Evolutionary conservation across 129 eudicot species (phyloP), one percentile per base, ranked within the genome.

Genomic region (Cynara cardunculus): DNA sequence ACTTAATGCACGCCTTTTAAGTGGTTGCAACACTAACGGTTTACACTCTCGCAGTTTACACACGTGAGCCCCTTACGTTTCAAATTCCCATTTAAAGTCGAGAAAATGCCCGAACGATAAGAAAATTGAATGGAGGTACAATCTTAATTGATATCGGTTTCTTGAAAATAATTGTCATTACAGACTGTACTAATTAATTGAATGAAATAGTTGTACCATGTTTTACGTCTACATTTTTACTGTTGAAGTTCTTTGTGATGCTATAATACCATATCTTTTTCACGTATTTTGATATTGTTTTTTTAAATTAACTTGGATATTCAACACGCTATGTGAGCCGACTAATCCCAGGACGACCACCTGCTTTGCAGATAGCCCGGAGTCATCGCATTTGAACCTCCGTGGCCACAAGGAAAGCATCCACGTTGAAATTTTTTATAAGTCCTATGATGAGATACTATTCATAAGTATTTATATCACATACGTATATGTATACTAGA

Each of bases 21-120:
- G 80, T 81, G 70, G 81, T 75, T 69, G 81, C 49, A 62, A 75
- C 64, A 39, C 72, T 75, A 56, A 80, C 64, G 44, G 86, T 82
- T 75, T 66, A 69, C 73, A 31, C 19, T 67, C 72, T 27, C 53
- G 10, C 49, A 69, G 24, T 73, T 22, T 12, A 76, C 7, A 76
- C 6, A 67, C 12, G 26, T 77, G 66, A 67, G 25, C 19, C 27
- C 21, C 35, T 24, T 75, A 75, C 19, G 70, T 18, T 66, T 30
- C 19, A 61, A 16, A 26, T 80, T 62, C 35, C 37, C 27, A 12
- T 79, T n/a, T 14, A 70, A 49, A 70, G 71, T 59, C 18, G 2
- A 32, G 44, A 71, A 61, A n/a, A 21, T 21, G 46, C 9, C 9
- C 25, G 56, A 62, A 64, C 59, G 19, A 11, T 49, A 77, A 65